These are phyloP conservation scores for Talinum fruticosum DNA, from an alignment of 148 eudicot genomes.

Conservation along the genomic window DNA sequence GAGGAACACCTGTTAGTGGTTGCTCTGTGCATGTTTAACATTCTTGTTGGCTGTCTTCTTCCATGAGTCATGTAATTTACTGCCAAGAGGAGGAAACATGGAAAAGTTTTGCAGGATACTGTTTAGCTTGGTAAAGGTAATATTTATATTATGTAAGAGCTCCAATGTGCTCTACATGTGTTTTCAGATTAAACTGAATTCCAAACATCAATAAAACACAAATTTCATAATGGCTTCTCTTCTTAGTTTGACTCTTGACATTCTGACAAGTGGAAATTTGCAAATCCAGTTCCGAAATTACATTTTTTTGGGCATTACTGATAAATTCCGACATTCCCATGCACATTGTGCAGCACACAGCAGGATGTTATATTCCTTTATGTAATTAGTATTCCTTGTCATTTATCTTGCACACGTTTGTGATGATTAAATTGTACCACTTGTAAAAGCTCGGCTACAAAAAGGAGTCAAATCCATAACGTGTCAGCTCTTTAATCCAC, in stretches of 20 bases:
- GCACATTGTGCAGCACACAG: not conserved
- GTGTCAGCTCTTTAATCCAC: too few species aligned
- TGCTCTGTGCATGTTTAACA: constrained; percentile 42
- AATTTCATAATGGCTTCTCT: constrained; percentile 26
- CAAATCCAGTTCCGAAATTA: constrained; percentile 16
- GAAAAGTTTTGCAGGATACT: constrained; percentile 55
- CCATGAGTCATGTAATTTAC: constrained; percentile 42
- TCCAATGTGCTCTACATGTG: constrained; percentile 45
- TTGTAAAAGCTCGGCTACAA: not conserved
- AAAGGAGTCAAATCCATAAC: not conserved
- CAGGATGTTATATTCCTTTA: not conserved
- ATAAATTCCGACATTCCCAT: constrained; percentile 1
- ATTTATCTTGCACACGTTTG: constrained; percentile 8
- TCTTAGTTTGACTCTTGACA: constrained; percentile 15
- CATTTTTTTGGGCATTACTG: constrained; percentile 15
- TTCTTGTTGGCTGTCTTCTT: constrained; percentile 43
- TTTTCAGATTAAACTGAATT: constrained; percentile 34
- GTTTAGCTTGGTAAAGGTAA: constrained; percentile 52
- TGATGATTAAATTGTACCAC: not conserved
- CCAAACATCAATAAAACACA: constrained; percentile 42
- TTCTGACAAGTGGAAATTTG: constrained; percentile 6
- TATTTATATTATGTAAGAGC: constrained; percentile 45
- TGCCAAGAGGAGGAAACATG: constrained; percentile 40
- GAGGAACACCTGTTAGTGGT: constrained; percentile 31
- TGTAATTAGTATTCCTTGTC: not conserved